phyloP scores from a whole-genome alignment of 257 asterid species.

The Lavandula angustifolia region DNA sequence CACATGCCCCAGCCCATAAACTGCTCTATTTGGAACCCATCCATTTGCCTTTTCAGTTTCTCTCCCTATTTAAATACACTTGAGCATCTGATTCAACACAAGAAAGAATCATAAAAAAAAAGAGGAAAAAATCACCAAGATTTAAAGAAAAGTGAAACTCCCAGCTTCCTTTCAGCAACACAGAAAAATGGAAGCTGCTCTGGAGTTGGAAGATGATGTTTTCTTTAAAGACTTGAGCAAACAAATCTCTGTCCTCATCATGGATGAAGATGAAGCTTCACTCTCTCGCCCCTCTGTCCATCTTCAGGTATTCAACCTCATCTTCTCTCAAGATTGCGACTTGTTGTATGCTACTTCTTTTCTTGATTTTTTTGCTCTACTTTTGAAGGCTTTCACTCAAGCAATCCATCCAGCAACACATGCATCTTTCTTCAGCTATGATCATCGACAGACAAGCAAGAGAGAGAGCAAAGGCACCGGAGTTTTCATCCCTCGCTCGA shows the following conservation, averaged over 20 bases:
- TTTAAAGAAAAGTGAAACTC: neutral
- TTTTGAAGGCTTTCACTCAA: conserved; percentile 47
- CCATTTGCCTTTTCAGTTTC: conserved; percentile 27
- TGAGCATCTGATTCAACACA: conserved; percentile 35
- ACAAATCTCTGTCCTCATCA: too few species aligned
- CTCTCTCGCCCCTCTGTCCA: too few species aligned
- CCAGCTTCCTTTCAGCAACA: neutral
- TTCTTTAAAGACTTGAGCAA: conserved; percentile 7
- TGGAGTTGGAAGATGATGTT: conserved; percentile 76
- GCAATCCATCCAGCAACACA: conserved; percentile 46
- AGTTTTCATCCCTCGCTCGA: conserved; percentile 76
- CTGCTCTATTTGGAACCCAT: conserved; percentile 43
- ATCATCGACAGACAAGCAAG: conserved; percentile 45
- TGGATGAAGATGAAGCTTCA: too few species aligned
- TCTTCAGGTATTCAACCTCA: too few species aligned
- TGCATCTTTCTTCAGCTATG: conserved; percentile 38
- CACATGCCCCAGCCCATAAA: conserved; percentile 56
- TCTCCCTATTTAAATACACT: conserved; percentile 46
- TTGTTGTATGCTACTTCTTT: too few species aligned
- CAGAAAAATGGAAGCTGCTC: conserved; percentile 49
- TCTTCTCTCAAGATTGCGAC: too few species aligned
- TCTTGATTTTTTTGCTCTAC: neutral
- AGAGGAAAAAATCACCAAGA: neutral
- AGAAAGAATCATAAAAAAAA: conserved; percentile 10
- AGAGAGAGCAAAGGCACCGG: conserved; percentile 90